Evolutionary conservation across 1,284 basidiomycete genomes (phyloP), one percentile per base, ranked within the genome.

Genomic region (Microbotryum lychnidis-dioicae): DNA sequence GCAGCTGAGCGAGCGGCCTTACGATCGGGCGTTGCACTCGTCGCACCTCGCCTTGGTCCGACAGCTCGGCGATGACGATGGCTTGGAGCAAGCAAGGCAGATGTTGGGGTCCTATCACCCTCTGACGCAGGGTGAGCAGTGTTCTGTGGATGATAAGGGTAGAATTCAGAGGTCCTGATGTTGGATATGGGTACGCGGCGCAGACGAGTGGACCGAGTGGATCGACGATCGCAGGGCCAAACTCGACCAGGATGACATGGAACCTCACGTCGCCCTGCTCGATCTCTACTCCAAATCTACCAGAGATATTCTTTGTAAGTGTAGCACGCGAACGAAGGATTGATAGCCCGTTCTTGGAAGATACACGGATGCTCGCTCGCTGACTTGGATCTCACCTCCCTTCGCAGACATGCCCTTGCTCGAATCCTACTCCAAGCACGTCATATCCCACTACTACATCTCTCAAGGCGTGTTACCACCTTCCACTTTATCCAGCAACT

Each of bases 121-220:
- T n/a, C 29, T 67, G 53, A 52, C 31, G 7, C 31, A 58, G 42
- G 57, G 67, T 27, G 6, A 27, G 27, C 5, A 6, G 27, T 5
- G 27, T 6, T 27, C 6, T 27, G 27, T 27, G 5, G 3, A 6
- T 27, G 27, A 6, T 27, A 27, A 5, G 3, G 27, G 27, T 27
- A 27, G 6, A 27, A 27, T 3, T 27, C 27, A 27, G 27, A 27
- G 27, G 27, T 27, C 6, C 27, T 27, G 27, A 27, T 27, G 27
- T 27, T 27, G 1, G 27, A 6, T 27, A 27, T 27, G 27, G 27
- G 4, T 4, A 27, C 27, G 5, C 27, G 27, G 27, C 27, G 6
- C 27, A 68, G 63, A 57, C 3, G 57, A 58, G 18, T 71, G 68
- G 67, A 44, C 47, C 21, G 61, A 60, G 6, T 70, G 69, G 69